Conservation (phyloP, 345 rosid species). For the Leavenworthia alabamica region DNA sequence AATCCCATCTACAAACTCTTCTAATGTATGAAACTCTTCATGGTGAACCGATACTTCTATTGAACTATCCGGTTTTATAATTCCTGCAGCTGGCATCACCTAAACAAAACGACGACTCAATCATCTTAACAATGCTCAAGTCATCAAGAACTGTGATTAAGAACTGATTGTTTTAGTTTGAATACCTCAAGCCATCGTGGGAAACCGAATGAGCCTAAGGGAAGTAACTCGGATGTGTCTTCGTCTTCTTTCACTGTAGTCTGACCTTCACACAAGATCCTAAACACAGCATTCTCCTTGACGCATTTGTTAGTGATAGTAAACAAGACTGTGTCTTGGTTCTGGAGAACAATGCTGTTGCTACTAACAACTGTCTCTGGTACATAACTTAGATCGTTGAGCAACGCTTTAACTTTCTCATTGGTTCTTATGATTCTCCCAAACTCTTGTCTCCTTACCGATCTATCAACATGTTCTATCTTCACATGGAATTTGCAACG, state of each 20-base stretch:
- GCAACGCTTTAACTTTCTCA: slow-evolving; percentile 45
- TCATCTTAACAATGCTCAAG: background rate
- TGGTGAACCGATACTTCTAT: slow-evolving; percentile 72
- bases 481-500: slow-evolving; percentile 86
- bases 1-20: slow-evolving; percentile 77
- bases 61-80: slow-evolving; percentile 53
- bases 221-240: slow-evolving; percentile 39
- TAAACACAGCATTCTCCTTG: slow-evolving; percentile 52
- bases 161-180: background rate
- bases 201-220: slow-evolving; percentile 67
- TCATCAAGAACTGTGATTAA: background rate
- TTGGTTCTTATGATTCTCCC: slow-evolving; percentile 58
- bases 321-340: slow-evolving; percentile 65
- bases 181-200: slow-evolving; percentile 98
- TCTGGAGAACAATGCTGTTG: slow-evolving; percentile 58
- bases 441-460: slow-evolving; percentile 75
- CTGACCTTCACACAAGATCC: slow-evolving; percentile 65
- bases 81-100: slow-evolving; percentile 84
- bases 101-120: slow-evolving; percentile 18
- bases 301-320: slow-evolving; percentile 61
- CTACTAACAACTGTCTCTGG: slow-evolving; percentile 68
- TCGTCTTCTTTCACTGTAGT: slow-evolving; percentile 50
- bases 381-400: slow-evolving; percentile 49
- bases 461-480: slow-evolving; percentile 87
- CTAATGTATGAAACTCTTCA: slow-evolving; percentile 68